Percentiles rank a stretch among this genome's conserved stretches.
These are phyloP conservation scores for Calocera cornea DNA, from an alignment of 768 basidiomycete species.

Conservation along the genomic window DNA sequence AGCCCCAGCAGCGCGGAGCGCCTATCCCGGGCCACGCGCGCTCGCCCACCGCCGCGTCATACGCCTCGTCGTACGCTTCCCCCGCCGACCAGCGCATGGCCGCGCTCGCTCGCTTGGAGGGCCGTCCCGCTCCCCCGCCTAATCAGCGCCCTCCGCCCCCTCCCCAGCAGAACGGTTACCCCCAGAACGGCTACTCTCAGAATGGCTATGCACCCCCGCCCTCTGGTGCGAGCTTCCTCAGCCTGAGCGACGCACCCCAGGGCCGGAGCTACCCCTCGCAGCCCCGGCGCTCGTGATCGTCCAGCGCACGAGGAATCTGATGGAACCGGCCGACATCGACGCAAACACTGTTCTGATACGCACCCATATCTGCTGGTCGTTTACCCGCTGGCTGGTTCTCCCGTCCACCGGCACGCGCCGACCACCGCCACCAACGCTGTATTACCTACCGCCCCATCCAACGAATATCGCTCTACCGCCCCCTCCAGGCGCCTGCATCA, in stretches of 20 bases:
- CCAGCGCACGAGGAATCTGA: not conserved
- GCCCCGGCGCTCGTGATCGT: not conserved
- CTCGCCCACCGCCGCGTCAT: not conserved
- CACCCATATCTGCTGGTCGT: not conserved
- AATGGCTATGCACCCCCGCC: not conserved
- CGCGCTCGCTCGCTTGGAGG: not conserved
- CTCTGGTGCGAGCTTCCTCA: not conserved
- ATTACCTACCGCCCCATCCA: not conserved
- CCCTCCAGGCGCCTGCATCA: not conserved
- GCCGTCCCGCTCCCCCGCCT: not conserved
- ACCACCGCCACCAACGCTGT: not conserved
- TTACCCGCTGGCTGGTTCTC: not conserved
- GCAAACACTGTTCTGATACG: not conserved
- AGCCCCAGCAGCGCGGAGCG: not conserved
- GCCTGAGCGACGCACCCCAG: not conserved
- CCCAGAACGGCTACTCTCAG: not conserved
- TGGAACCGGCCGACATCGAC: not conserved
- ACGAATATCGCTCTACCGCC: not conserved
- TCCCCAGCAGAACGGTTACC: not conserved
- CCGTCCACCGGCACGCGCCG: not conserved
- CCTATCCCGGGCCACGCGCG: not conserved
- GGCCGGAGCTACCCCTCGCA: not conserved
- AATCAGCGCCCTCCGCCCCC: not conserved
- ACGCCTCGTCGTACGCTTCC: not conserved
- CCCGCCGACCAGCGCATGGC: not conserved